phyloP scores from a whole-genome alignment of 106 monocot species.

The Acanthochlamys bracteata region DNA sequence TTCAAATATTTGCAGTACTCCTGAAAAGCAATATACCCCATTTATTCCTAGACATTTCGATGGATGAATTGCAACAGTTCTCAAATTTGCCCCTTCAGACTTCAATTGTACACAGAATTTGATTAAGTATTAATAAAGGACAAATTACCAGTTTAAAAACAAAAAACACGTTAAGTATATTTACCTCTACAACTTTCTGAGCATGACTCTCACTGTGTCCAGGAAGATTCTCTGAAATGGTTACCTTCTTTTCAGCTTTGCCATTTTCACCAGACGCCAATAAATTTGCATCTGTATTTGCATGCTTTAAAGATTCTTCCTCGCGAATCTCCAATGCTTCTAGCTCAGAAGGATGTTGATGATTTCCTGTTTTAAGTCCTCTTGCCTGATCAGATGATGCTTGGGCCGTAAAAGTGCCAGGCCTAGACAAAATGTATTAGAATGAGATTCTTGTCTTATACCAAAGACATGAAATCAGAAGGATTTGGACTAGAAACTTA shows the following conservation, averaged over 20 bases:
- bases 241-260: slow-evolving; percentile 11
- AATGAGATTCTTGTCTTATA: background rate
- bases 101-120: background rate
- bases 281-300: background rate
- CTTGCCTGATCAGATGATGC: slow-evolving; percentile 17
- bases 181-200: slow-evolving; percentile 25
- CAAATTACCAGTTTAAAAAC: background rate
- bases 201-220: slow-evolving; percentile 35
- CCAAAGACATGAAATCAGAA: background rate
- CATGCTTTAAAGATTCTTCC: slow-evolving; percentile 26
- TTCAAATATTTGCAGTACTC: too few species aligned
- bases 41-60: too few species aligned
- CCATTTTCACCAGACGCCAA: slow-evolving; percentile 3
- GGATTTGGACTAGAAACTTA: slow-evolving; percentile 17
- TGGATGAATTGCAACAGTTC: too few species aligned
- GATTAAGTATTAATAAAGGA: background rate
- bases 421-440: slow-evolving; percentile 20
- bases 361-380: slow-evolving; percentile 15
- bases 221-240: slow-evolving; percentile 5
- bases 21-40: too few species aligned
- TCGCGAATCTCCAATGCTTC: slow-evolving; percentile 10
- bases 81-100: too few species aligned
- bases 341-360: slow-evolving; percentile 15
- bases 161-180: background rate
- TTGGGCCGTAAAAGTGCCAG: slow-evolving; percentile 16